Evolutionary conservation across 805 yeast species (phyloP).

Genomic region (Wickerhamiella slavikovae): DNA sequence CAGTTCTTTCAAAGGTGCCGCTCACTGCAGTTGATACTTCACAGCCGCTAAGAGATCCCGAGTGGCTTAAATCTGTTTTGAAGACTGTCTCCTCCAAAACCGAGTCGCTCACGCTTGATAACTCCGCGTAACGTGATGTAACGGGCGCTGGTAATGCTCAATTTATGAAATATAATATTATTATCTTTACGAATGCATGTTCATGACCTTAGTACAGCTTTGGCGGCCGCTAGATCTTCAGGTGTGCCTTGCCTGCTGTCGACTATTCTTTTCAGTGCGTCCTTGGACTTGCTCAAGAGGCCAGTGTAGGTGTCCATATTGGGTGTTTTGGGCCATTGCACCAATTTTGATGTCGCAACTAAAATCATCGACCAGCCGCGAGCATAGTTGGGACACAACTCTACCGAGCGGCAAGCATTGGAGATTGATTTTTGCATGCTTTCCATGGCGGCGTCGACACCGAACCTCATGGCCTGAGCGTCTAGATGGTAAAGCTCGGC

Average conservation of each 20-base stretch:
- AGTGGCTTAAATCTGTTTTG: constrained; percentile 39
- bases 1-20: constrained; percentile 23
- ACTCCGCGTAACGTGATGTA: neutral
- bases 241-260: constrained; percentile 14
- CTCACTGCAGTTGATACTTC: constrained; percentile 45
- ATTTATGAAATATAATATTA: neutral
- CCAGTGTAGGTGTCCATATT: constrained; percentile 14
- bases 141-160: too few species aligned
- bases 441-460: constrained; percentile 8
- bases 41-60: constrained; percentile 52
- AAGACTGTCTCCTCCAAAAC: constrained; percentile 1
- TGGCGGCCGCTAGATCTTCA: constrained; percentile 23
- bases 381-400: constrained; percentile 45
- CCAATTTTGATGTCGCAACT: constrained; percentile 8
- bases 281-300: constrained; percentile 21
- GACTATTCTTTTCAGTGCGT: constrained; percentile 20
- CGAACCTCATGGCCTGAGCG: constrained; percentile 6
- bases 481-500: constrained; percentile 28
- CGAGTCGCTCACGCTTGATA: neutral
- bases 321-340: constrained; percentile 9
- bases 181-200: neutral
- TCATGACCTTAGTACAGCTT: constrained; percentile 10
- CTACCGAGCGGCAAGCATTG: constrained; percentile 50
- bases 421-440: constrained; percentile 15
- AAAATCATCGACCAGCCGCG: constrained; percentile 60